These are phyloP conservation scores for Daphne laureola DNA, from an alignment of 441 rosid genomes.

Conservation along the genomic window DNA sequence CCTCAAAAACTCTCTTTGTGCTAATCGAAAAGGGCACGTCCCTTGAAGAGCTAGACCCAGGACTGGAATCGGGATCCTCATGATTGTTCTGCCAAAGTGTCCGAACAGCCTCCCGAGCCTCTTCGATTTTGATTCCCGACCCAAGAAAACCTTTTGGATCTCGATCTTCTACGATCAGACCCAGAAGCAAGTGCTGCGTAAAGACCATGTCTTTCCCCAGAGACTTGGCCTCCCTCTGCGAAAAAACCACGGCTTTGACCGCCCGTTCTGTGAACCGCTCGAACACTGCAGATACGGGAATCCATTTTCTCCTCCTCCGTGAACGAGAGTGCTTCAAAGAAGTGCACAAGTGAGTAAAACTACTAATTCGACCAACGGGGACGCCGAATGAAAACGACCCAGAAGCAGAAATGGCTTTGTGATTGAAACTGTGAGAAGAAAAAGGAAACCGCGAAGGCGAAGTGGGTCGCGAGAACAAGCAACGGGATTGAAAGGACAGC, in stretches of 20 bases:
- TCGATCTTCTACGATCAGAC: conserved; percentile 67
- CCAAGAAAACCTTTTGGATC: conserved; percentile 82
- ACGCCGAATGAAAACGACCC: conserved; percentile 34
- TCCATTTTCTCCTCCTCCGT: conserved; percentile 34
- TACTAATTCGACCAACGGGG: conserved; percentile 23
- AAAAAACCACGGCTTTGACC: conserved; percentile 60
- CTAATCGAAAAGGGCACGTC: conserved; percentile 71
- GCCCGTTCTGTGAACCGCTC: conserved; percentile 89
- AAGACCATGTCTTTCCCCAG: conserved; percentile 72
- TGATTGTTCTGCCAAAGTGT: conserved; percentile 46
- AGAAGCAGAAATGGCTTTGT: conserved; percentile 29
- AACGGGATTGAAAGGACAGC: conserved; percentile 44
- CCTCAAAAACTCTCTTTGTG: conserved; percentile 83
- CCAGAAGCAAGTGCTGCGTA: conserved; percentile 69
- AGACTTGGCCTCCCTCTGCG: conserved; percentile 68
- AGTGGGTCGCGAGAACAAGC: conserved; percentile 20
- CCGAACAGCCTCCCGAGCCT: conserved; percentile 62
- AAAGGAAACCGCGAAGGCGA: conserved; percentile 18
- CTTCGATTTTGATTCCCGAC: conserved; percentile 49
- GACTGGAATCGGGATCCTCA: conserved; percentile 15
- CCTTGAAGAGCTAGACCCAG: conserved; percentile 26
- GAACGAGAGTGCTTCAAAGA: conserved; percentile 17
- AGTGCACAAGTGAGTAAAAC: conserved; percentile 1
- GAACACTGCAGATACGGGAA: conserved; percentile 59
- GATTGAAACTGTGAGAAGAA: conserved; percentile 17